Evolutionary conservation across 768 basidiomycete genomes (phyloP), one percentile per base, ranked within the genome.

Genomic region (Leccinum incarnatum): DNA sequence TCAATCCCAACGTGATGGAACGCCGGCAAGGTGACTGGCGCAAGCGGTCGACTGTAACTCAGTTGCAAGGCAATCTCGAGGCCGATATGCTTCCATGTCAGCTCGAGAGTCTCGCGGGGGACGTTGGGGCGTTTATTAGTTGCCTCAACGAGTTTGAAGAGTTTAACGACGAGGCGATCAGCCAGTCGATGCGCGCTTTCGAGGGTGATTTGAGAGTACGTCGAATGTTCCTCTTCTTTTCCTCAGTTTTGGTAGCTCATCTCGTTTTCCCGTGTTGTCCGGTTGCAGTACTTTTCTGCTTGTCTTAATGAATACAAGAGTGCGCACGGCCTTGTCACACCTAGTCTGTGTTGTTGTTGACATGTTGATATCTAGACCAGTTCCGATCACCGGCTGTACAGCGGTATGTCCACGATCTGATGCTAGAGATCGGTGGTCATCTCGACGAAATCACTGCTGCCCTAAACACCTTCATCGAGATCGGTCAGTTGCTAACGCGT

Each of bases 81-180:
- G 75, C 75, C 2, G 80, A 81, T 42, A 73, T 73, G 60, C 75
- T 84, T 56, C 81, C 80, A 0, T 57, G 69, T 11, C 78, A 83
- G 68, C 58, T 84, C 34, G 73, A 74, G 59, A 62, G 69, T 25
- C 76, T 83, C 15, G 79, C 82, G 2, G 62, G 66, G 25, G 82
- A 83, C 52, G 75, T 84, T 7, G 75, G 68, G 7, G 75, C 77
- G 0, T 83, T 83, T 57, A 67, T 83, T 10, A 74, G 74, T 21
- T 80, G 76, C 57, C 63, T 83, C 56, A 80, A 79, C 48, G 82
- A 83, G 53, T 83, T 84, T 46, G 80, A 82, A 4, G 83, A 83
- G 59, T 83, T 81, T 19, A 78, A 74, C 6, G 80, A 83, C 21
- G 80, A 83, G 42, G 76, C 76, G 1, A 74, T 83, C 17, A 80